Percentiles rank a stretch among this genome's conserved stretches.
Evolutionary conservation across 305 asterid genomes (phyloP).

Genomic region (Ruellia speciosa): DNA sequence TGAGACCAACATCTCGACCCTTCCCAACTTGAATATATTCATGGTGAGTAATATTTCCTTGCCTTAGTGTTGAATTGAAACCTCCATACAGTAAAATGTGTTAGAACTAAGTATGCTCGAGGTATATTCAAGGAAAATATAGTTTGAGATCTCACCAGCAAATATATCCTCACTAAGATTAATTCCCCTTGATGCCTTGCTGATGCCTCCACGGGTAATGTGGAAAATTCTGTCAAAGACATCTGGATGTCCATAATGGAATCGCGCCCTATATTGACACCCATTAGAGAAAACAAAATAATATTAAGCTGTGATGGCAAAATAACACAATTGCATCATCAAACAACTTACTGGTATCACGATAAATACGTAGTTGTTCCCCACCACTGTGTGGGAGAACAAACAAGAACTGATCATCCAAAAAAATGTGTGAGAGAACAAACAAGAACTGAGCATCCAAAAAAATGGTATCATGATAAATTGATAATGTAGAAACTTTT

Average conservation of each 20-base stretch:
- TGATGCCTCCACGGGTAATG: conserved; percentile 93
- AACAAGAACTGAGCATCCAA: no score
- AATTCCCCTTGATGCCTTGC: conserved; percentile 88
- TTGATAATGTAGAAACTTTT: no score
- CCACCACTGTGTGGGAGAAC: no score
- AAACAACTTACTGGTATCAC: not conserved
- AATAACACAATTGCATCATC: conserved; percentile 15
- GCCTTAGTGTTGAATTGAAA: conserved; percentile 84
- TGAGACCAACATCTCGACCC: conserved; percentile 97
- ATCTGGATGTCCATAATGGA: conserved; percentile 96
- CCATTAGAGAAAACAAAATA: conserved; percentile 19
- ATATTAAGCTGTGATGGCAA: conserved; percentile 13
- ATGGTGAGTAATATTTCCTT: conserved; percentile 94
- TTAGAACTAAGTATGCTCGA: not conserved
- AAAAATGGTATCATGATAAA: no score
- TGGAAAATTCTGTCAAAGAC: conserved; percentile 89
- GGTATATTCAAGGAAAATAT: not conserved
- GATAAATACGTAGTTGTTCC: no score
- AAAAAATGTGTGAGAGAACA: no score
- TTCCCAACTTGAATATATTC: conserved; percentile 97
- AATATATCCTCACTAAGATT: conserved; percentile 91
- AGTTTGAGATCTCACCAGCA: conserved; percentile 60
- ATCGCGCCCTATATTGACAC: conserved; percentile 58
- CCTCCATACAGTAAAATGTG: conserved; percentile 37
- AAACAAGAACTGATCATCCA: no score